phyloP scores from a whole-genome alignment of 1,284 basidiomycete genomes.

The Trametes hirsuta region DNA sequence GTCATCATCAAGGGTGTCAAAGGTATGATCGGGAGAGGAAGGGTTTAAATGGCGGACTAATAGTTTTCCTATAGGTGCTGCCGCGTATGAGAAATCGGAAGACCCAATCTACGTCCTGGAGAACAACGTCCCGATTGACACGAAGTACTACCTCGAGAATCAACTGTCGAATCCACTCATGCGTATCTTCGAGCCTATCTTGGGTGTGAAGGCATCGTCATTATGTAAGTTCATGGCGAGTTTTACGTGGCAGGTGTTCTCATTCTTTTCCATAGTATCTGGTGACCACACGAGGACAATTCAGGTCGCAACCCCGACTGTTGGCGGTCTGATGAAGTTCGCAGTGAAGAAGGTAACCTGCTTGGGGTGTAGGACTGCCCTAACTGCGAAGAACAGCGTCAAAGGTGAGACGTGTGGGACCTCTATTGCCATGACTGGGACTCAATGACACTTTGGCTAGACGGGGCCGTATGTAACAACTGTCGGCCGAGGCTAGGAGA shows the following conservation, averaged over 20 bases:
- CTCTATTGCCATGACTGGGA: too few relatives aligned
- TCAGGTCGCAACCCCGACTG: slow-evolving; percentile 91
- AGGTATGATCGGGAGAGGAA: slow-evolving; percentile 49
- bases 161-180: slow-evolving; percentile 94
- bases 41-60: not conserved
- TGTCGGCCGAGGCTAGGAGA: slow-evolving; percentile 85
- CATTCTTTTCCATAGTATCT: slow-evolving; percentile 59
- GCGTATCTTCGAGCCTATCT: slow-evolving; percentile 97
- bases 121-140: slow-evolving; percentile 96
- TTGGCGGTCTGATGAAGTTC: slow-evolving; percentile 97
- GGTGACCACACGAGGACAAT: slow-evolving; percentile 94
- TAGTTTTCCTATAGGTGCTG: slow-evolving; percentile 63
- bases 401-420: slow-evolving; percentile 53
- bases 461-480: slow-evolving; percentile 92
- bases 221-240: slow-evolving; percentile 60
- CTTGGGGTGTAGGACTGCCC: slow-evolving; percentile 89
- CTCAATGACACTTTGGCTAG: slow-evolving; percentile 43
- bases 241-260: too few relatives aligned
- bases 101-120: slow-evolving; percentile 95
- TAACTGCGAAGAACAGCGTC: slow-evolving; percentile 71
- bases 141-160: slow-evolving; percentile 95
- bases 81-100: slow-evolving; percentile 98
- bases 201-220: slow-evolving; percentile 87
- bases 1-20: slow-evolving; percentile 96
- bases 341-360: slow-evolving; percentile 94